Conservation (phyloP, 129 eudicot genomes). For the Solidago caesia region DNA sequence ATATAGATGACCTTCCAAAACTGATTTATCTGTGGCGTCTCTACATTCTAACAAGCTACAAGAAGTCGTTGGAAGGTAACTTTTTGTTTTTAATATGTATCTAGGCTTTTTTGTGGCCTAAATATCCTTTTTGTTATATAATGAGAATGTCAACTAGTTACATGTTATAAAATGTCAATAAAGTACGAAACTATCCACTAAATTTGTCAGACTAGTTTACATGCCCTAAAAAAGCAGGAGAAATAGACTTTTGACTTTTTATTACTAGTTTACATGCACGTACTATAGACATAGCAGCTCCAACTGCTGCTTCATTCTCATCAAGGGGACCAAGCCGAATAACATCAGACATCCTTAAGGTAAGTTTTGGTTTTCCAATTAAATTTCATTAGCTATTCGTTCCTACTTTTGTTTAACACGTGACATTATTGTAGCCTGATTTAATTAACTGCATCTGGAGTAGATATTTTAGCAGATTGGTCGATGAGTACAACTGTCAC, state of each 20-base stretch:
- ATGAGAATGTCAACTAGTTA: too few species aligned
- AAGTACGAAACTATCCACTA: neutral
- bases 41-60: neutral
- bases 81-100: neutral
- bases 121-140: neutral
- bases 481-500: constrained; percentile 41
- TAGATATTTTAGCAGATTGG: constrained; percentile 63
- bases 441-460: constrained; percentile 52
- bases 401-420: neutral
- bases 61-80: constrained; percentile 4
- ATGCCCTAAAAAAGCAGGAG: too few species aligned
- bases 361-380: neutral
- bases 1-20: constrained; percentile 10
- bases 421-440: constrained; percentile 48
- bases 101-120: neutral
- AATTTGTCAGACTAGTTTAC: neutral
- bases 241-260: too few species aligned
- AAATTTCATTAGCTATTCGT: neutral
- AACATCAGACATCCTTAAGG: neutral
- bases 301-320: neutral
- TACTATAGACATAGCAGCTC: neutral
- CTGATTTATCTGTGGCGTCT: neutral
- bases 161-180: too few species aligned
- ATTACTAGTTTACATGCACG: neutral
- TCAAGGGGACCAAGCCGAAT: constrained; percentile 12